Conservation (phyloP, 2,329 filamentous ascomycete genomes). For the Calonectria honghensis region DNA sequence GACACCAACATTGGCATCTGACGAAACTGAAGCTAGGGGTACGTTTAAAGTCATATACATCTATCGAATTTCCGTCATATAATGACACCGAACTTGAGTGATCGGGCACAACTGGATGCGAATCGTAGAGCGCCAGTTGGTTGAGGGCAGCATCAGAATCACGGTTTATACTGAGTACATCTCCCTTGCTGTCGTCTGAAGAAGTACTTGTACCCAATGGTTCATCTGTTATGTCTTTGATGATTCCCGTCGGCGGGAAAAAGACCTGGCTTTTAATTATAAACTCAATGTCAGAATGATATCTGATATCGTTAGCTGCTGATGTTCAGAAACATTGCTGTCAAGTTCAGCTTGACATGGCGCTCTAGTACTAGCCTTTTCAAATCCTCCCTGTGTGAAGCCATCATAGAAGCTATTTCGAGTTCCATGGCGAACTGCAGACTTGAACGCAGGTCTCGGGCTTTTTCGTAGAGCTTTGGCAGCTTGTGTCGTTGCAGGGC, state of each 20-base stretch:
- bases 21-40: background rate
- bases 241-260: background rate
- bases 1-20: slow-evolving; percentile 6
- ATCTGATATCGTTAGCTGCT: background rate
- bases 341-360: background rate
- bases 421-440: slow-evolving; percentile 2
- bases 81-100: too few species aligned
- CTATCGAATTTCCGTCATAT: too few species aligned
- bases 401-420: background rate
- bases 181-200: background rate
- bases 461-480: background rate
- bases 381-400: background rate
- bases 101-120: background rate
- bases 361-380: background rate
- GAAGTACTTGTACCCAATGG: too few species aligned
- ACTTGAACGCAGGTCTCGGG: background rate
- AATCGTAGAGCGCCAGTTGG: too few species aligned
- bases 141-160: background rate
- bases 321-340: background rate
- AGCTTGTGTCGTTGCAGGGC: background rate
- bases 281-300: slow-evolving; percentile 7
- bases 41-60: background rate
- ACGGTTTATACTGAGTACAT: background rate
- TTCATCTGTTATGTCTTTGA: background rate
- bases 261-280: background rate